phyloP scores from a whole-genome alignment of 2,329 filamentous ascomycete species.

The Hypoxylon sp. region DNA sequence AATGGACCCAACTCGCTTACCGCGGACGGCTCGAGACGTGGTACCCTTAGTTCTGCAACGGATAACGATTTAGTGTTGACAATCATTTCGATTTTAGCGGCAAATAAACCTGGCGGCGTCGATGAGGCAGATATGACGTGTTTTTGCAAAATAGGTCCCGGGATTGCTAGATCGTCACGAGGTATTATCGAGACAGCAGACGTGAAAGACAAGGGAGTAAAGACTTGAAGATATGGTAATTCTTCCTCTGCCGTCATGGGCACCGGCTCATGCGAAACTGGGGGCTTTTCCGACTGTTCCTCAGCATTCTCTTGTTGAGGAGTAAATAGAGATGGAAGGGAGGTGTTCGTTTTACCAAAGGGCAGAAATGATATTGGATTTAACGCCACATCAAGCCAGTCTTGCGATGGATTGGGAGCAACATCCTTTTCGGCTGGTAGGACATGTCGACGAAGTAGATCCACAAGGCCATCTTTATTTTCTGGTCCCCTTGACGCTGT shows the following conservation, averaged over 20 bases:
- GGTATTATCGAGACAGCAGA: constrained; percentile 67
- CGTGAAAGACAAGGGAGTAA: constrained; percentile 76
- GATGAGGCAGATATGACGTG: constrained; percentile 70
- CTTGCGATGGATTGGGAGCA: constrained; percentile 54
- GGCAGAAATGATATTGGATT: constrained; percentile 68
- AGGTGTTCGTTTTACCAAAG: constrained; percentile 59
- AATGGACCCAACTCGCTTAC: constrained; percentile 71
- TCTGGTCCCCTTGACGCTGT: constrained; percentile 49
- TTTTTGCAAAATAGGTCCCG: constrained; percentile 62
- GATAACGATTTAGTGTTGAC: constrained; percentile 68
- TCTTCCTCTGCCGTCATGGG: constrained; percentile 74
- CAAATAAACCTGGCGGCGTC: constrained; percentile 68
- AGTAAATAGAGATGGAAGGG: constrained; percentile 49
- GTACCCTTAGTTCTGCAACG: constrained; percentile 68
- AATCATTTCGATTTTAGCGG: constrained; percentile 69
- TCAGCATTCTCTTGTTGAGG: constrained; percentile 46
- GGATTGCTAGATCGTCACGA: constrained; percentile 41
- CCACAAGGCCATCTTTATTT: constrained; percentile 59
- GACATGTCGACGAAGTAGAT: constrained; percentile 60
- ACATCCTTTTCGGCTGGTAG: constrained; percentile 56
- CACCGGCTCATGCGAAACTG: constrained; percentile 75
- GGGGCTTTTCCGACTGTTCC: constrained; percentile 56
- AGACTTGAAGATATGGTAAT: constrained; percentile 77
- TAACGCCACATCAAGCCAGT: constrained; percentile 64
- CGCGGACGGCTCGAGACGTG: constrained; percentile 70